Conservation (phyloP, 306 rosid genomes). For the Acmispon strigosus region DNA sequence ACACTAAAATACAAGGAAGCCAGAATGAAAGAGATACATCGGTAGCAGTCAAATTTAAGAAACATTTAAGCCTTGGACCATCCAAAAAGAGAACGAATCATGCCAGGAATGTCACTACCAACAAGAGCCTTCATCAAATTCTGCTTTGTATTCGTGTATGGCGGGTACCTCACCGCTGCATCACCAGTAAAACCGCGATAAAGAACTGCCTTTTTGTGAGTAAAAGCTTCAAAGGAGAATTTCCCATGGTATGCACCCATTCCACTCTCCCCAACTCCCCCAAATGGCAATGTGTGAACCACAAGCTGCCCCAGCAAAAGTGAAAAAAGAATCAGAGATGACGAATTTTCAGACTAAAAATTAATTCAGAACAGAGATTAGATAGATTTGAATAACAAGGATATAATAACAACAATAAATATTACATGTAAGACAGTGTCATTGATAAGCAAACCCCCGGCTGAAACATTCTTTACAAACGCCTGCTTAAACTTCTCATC, state of each 20-base stretch:
- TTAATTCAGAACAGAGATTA: neutral
- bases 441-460: conserved; percentile 78
- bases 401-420: neutral
- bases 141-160: conserved; percentile 65
- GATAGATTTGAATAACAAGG: neutral
- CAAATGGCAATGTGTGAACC: conserved; percentile 69
- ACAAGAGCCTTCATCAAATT: conserved; percentile 66
- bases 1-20: neutral
- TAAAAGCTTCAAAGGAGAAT: conserved; percentile 87
- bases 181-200: conserved; percentile 69
- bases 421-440: conserved; percentile 66
- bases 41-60: neutral
- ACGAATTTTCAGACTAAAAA: neutral
- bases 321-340: neutral
- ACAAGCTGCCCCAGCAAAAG: conserved; percentile 48
- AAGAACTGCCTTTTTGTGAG: conserved; percentile 80
- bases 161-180: conserved; percentile 72
- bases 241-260: conserved; percentile 91
- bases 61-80: conserved; percentile 34
- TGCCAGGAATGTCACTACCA: conserved; percentile 37
- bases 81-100: conserved; percentile 62
- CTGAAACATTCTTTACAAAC: conserved; percentile 58
- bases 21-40: neutral
- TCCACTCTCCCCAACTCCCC: conserved; percentile 98
- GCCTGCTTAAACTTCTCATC: conserved; percentile 66